Percentiles rank a stretch among this genome's conserved stretches.
These are phyloP conservation scores for Cochlearia excelsa DNA, from an alignment of 345 rosid species.

Conservation along the genomic window DNA sequence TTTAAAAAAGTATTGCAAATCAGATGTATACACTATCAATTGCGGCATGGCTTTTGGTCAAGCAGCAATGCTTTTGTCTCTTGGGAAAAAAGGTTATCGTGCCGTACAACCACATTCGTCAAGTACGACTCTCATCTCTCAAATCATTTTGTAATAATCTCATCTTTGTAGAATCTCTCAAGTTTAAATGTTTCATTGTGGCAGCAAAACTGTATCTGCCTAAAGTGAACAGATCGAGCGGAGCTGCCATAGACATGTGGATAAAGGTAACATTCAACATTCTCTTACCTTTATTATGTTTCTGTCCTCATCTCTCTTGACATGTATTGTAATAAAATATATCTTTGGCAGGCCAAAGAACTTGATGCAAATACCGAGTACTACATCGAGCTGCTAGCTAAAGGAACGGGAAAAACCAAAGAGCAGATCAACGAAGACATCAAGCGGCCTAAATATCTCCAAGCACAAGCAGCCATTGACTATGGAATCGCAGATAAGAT, in stretches of 20 bases:
- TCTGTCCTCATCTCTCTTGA: neutral
- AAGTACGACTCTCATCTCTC: constrained; percentile 46
- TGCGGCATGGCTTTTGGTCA: constrained; percentile 90
- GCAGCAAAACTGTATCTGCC: constrained; percentile 82
- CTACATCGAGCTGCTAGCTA: constrained; percentile 65
- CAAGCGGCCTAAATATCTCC: constrained; percentile 65
- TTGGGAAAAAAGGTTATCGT: constrained; percentile 77
- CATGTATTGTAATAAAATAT: constrained; percentile 15
- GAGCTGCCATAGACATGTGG: constrained; percentile 84
- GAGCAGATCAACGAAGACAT: constrained; percentile 73
- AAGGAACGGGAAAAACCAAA: constrained; percentile 73
- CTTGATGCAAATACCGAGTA: constrained; percentile 65
- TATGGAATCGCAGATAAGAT: constrained; percentile 89
- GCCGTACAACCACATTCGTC: constrained; percentile 68
- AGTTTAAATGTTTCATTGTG: constrained; percentile 28
- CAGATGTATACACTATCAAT: constrained; percentile 71
- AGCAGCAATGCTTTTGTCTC: constrained; percentile 89
- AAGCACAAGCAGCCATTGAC: constrained; percentile 69
- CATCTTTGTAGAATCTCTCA: constrained; percentile 9
- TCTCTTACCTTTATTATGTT: neutral
- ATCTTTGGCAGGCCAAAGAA: constrained; percentile 65
- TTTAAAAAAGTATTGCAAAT: constrained; percentile 55
- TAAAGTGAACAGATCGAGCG: constrained; percentile 67
- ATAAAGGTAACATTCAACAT: constrained; percentile 49
- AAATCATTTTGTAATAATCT: neutral